A percentile compares a stretch with the other conserved stretches of the same genome.
phyloP scores from a whole-genome alignment of 2,329 filamentous ascomycete species.

The Sporothrix phasma region DNA sequence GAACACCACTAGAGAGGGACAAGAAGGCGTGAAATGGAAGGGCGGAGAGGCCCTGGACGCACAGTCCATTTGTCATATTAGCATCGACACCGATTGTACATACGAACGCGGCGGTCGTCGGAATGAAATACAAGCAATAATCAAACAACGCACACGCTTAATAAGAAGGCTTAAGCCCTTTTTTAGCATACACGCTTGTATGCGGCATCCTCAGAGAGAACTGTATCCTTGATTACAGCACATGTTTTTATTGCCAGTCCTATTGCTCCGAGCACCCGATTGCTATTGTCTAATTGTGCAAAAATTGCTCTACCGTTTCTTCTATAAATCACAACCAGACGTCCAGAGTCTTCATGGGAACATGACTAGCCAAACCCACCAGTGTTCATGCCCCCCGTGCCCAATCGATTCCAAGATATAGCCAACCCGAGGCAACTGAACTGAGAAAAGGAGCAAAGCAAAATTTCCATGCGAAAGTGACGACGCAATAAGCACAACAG shows the following conservation, averaged over 20 bases:
- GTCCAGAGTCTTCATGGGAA: not conserved
- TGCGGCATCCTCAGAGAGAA: too few relatives aligned
- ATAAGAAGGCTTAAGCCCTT: not conserved
- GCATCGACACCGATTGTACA: slow-evolving; percentile 9
- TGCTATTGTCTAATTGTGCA: not conserved
- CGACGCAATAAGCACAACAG: too few relatives aligned
- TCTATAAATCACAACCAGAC: not conserved
- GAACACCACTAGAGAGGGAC: slow-evolving; percentile 42
- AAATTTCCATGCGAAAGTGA: too few relatives aligned
- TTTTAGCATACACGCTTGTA: not conserved
- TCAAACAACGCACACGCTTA: too few relatives aligned
- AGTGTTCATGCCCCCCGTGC: not conserved
- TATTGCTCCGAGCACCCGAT: not conserved
- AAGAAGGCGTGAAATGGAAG: not conserved
- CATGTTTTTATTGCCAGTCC: not conserved
- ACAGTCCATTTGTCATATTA: slow-evolving; percentile 1
- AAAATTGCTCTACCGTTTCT: not conserved
- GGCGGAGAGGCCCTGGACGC: not conserved
- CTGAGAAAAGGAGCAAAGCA: not conserved
- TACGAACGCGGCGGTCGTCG: not conserved
- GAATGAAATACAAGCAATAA: not conserved
- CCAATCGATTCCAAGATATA: not conserved
- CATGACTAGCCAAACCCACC: not conserved
- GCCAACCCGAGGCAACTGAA: not conserved
- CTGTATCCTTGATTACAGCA: not conserved